phyloP scores from a whole-genome alignment of 371 early-diverging fungal genomes.

The Entomophthora muscae region DNA sequence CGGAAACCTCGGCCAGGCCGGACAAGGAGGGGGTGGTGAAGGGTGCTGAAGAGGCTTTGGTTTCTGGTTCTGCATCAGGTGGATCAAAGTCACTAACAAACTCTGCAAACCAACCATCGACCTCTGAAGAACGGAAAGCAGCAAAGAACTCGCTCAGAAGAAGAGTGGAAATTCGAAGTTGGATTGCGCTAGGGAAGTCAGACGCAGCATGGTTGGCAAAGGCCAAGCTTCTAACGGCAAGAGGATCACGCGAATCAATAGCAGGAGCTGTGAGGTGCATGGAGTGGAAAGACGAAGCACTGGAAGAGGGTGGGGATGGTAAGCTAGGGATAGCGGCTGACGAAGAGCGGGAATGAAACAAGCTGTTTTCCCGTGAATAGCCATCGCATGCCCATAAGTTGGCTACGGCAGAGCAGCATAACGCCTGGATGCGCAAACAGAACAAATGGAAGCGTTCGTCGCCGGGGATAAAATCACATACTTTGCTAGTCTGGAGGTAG shows the following conservation, averaged over 20 bases:
- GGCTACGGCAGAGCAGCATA: slow-evolving; percentile 9
- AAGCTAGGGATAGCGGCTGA: not conserved
- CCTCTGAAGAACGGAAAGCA: slow-evolving; percentile 16
- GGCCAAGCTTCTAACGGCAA: not conserved
- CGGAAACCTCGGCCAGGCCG: not conserved
- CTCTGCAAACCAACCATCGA: slow-evolving; percentile 21
- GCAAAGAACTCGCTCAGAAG: slow-evolving; percentile 20
- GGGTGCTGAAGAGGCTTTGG: not conserved
- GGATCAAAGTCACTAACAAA: slow-evolving; percentile 11
- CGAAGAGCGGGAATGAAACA: not conserved
- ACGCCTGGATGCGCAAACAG: slow-evolving; percentile 18
- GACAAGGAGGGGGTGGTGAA: not conserved
- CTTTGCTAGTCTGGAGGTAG: slow-evolving; percentile 14
- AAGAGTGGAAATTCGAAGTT: slow-evolving; percentile 17
- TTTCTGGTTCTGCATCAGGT: not conserved
- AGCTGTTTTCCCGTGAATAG: not conserved
- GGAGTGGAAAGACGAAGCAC: not conserved
- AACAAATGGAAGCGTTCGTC: slow-evolving; percentile 21
- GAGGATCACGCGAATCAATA: not conserved
- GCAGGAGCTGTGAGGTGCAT: not conserved
- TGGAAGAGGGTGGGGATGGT: not conserved
- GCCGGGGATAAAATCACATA: slow-evolving; percentile 20
- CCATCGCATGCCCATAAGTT: slow-evolving; percentile 14
- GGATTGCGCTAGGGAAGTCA: slow-evolving; percentile 13
- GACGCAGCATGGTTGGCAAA: not conserved